Evolutionary conservation across 2,329 filamentous ascomycete genomes (phyloP).

Genomic region (Claviceps arundinis): DNA sequence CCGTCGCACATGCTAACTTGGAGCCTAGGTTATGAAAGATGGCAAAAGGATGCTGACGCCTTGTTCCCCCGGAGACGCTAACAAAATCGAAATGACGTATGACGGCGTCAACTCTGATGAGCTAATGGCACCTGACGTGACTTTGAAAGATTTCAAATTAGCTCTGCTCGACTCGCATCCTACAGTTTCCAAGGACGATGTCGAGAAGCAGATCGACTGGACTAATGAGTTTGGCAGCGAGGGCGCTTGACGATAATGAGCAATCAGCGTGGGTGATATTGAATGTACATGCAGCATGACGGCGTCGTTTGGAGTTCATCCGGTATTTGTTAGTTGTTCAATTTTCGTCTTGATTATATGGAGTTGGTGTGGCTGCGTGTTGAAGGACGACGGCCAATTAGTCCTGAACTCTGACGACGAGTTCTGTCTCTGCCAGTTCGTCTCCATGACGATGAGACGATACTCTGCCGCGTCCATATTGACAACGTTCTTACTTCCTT

Average conservation of each 20-base stretch:
- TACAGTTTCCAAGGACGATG: slow-evolving; percentile 78
- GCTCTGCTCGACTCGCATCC: slow-evolving; percentile 80
- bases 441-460: background rate
- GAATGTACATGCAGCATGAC: slow-evolving; percentile 11
- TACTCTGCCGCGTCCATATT: background rate
- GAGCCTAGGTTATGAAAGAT: slow-evolving; percentile 53
- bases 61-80: slow-evolving; percentile 80
- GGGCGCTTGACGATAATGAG: slow-evolving; percentile 37
- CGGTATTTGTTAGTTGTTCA: slow-evolving; percentile 9
- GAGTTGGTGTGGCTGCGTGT: background rate
- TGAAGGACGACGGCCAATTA: background rate
- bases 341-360: slow-evolving; percentile 6
- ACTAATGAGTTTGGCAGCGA: slow-evolving; percentile 93
- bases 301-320: slow-evolving; percentile 19
- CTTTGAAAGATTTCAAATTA: slow-evolving; percentile 85
- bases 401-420: background rate
- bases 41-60: slow-evolving; percentile 61
- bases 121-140: slow-evolving; percentile 73
- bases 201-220: slow-evolving; percentile 79
- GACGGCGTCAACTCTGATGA: slow-evolving; percentile 73
- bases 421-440: background rate
- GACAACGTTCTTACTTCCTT: background rate
- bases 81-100: slow-evolving; percentile 88
- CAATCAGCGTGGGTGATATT: slow-evolving; percentile 5
- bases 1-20: slow-evolving; percentile 8